These are phyloP conservation scores for Vitellaria paradoxa DNA, from an alignment of 179 eudicot species.

Conservation along the genomic window DNA sequence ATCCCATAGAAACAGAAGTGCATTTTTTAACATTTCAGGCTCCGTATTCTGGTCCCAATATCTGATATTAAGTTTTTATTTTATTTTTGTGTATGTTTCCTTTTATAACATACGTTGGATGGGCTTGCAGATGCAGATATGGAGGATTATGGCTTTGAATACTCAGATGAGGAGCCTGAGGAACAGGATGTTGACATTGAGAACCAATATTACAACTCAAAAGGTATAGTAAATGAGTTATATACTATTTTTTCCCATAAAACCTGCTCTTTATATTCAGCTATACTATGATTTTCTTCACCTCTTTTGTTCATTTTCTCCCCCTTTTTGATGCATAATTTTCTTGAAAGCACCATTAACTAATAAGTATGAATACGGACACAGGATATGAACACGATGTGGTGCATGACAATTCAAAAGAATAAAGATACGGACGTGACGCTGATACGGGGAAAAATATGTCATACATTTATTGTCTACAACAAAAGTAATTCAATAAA, in stretches of 20 bases:
- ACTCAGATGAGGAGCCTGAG: slow-evolving; percentile 92
- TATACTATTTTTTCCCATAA: not conserved
- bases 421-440: too few species aligned
- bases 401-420: too few species aligned
- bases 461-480: too few species aligned
- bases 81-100: not conserved
- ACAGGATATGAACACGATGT: too few species aligned
- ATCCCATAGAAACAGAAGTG: not conserved
- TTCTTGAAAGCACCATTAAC: too few species aligned
- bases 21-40: not conserved
- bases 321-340: too few species aligned
- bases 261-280: not conserved
- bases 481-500: too few species aligned
- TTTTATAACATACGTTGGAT: not conserved
- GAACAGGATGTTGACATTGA: slow-evolving; percentile 96
- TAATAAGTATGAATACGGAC: too few species aligned
- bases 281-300: not conserved
- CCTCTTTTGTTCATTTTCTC: too few species aligned
- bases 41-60: not conserved
- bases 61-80: not conserved
- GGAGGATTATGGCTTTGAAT: slow-evolving; percentile 98
- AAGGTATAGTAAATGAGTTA: slow-evolving; percentile 45
- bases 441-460: too few species aligned
- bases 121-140: slow-evolving; percentile 75
- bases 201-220: slow-evolving; percentile 94